These are phyloP conservation scores for Metarhizium brunneum DNA, from an alignment of 2,329 filamentous ascomycete genomes.

Conservation along the genomic window DNA sequence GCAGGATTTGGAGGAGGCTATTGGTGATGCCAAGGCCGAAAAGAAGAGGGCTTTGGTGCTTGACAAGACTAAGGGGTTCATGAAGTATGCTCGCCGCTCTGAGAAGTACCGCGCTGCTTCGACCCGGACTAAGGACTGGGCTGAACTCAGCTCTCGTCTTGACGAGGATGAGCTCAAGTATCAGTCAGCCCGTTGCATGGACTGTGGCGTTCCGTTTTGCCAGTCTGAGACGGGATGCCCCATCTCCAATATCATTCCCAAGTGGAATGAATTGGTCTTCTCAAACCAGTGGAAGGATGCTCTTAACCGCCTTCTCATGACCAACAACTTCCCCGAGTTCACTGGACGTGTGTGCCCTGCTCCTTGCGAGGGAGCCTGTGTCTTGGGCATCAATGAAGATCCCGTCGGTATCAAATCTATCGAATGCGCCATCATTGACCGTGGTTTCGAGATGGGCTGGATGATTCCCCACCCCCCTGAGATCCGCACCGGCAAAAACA, in stretches of 20 bases:
- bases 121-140: constrained; percentile 86
- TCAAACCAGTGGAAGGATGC: constrained; percentile 81
- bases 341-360: constrained; percentile 95
- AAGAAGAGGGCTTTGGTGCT: constrained; percentile 86
- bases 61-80: constrained; percentile 97
- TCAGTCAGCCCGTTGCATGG: constrained; percentile 95
- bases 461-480: constrained; percentile 77
- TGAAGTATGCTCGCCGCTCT: constrained; percentile 87
- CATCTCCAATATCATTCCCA: constrained; percentile 95
- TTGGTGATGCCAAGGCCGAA: constrained; percentile 74
- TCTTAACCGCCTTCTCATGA: constrained; percentile 84
- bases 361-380: constrained; percentile 92
- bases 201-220: constrained; percentile 96
- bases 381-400: constrained; percentile 92
- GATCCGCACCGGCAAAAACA: constrained; percentile 75
- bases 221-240: constrained; percentile 94
- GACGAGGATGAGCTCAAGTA: constrained; percentile 95
- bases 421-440: constrained; percentile 95
- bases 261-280: constrained; percentile 82
- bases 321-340: constrained; percentile 98
- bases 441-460: constrained; percentile 97
- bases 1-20: constrained; percentile 82
- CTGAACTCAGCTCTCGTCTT: constrained; percentile 76
- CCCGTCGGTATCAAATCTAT: constrained; percentile 98
- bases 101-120: constrained; percentile 88